Evolutionary conservation across 1,139 yeast species (phyloP).

Genomic region (Pichia sp.): DNA sequence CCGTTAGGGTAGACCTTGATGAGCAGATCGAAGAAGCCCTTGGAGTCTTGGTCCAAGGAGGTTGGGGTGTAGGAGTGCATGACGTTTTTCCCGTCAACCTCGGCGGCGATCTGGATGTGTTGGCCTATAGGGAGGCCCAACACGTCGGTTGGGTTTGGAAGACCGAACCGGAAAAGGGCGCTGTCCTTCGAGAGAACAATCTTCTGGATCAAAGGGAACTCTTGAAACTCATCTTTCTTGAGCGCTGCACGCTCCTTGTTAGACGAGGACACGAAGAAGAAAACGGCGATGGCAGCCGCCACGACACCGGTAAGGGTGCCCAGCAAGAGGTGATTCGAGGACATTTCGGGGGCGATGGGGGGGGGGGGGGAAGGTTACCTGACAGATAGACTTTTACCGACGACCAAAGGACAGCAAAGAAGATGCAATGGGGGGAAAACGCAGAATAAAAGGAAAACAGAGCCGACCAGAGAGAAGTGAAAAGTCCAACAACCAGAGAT

Average conservation of each 20-base stretch:
- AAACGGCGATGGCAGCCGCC: conserved; percentile 39
- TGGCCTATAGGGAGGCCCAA: conserved; percentile 95
- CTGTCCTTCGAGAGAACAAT: conserved; percentile 77
- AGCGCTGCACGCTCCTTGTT: conserved; percentile 49
- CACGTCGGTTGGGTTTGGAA: conserved; percentile 69
- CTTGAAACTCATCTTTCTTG: conserved; percentile 62
- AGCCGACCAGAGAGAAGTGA: no score
- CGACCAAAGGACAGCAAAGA: no score
- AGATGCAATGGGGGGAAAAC: no score
- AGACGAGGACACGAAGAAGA: conserved; percentile 30
- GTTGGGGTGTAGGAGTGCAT: conserved; percentile 94
- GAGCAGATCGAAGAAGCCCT: conserved; percentile 82
- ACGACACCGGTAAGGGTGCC: conserved; percentile 32
- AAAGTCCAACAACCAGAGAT: no score
- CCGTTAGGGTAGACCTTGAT: conserved; percentile 93
- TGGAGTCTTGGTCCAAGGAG: conserved; percentile 71
- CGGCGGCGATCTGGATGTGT: conserved; percentile 76
- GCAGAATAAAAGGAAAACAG: no score
- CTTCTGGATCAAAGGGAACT: conserved; percentile 81
- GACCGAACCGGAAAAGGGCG: conserved; percentile 78
- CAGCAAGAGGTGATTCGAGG: conserved; percentile 3
- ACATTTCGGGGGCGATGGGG: neutral
- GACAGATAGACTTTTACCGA: no score
- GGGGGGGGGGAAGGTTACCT: no score
- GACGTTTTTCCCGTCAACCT: conserved; percentile 73